Conservation (phyloP, 305 asterid genomes). For the Plantago lanceolata region DNA sequence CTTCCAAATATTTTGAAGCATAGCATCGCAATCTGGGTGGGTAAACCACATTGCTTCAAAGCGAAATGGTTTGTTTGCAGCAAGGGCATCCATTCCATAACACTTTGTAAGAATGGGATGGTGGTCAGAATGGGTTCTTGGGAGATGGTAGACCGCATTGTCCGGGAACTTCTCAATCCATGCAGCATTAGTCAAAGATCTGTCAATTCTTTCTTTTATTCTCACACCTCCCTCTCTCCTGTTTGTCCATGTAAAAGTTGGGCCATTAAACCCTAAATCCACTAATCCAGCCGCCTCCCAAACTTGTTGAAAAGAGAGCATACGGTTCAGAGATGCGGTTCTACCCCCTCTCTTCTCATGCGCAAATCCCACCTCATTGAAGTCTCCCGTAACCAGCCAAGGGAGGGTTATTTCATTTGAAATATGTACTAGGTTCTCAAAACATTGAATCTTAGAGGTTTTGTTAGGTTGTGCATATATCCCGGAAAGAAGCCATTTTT, state of each 20-base stretch:
- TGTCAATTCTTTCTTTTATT: not conserved
- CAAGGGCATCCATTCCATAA: not conserved
- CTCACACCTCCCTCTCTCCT: not conserved
- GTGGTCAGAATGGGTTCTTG: not conserved
- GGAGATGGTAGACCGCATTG: not conserved
- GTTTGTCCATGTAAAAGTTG: not conserved
- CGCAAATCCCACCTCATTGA: not conserved
- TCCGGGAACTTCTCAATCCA: not conserved
- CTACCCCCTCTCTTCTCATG: not conserved
- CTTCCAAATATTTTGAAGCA: too few species aligned
- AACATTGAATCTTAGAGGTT: too few species aligned
- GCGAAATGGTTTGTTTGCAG: not conserved
- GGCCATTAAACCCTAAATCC: not conserved
- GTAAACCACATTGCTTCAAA: not conserved
- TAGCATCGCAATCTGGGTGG: not conserved
- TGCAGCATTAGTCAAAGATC: not conserved
- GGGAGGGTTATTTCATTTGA: not conserved
- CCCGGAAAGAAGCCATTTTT: not conserved
- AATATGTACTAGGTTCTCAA: not conserved
- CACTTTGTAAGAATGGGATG: not conserved
- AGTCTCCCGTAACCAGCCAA: not conserved
- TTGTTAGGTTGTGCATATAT: not conserved
- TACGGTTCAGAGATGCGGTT: too few species aligned
- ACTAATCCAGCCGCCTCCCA: not conserved
- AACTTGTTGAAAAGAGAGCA: not conserved